Evolutionary conservation across 2,329 filamentous ascomycete genomes (phyloP).

Genomic region (Xylaria sp.): DNA sequence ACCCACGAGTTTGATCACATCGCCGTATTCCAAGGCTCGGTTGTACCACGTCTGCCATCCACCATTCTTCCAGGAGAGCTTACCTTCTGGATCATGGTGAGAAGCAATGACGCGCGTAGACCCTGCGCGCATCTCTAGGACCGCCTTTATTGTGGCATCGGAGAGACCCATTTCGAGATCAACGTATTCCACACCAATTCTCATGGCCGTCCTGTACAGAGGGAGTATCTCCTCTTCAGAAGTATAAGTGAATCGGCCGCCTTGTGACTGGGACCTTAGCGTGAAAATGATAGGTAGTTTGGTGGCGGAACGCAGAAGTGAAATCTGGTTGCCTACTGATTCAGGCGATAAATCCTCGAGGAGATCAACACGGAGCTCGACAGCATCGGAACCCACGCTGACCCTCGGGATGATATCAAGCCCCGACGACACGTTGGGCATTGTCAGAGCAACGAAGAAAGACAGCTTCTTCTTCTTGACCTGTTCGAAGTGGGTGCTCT

Average conservation of each 20-base stretch:
- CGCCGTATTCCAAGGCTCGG: slow-evolving; percentile 85
- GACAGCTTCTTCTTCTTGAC: slow-evolving; percentile 75
- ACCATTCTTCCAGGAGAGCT: slow-evolving; percentile 89
- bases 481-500: slow-evolving; percentile 63
- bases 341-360: slow-evolving; percentile 80
- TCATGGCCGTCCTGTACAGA: slow-evolving; percentile 81
- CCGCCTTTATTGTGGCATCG: slow-evolving; percentile 74
- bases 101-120: slow-evolving; percentile 90
- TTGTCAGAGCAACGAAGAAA: slow-evolving; percentile 92
- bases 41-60: slow-evolving; percentile 94
- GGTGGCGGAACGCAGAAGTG: slow-evolving; percentile 77
- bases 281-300: slow-evolving; percentile 91
- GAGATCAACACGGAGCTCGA: slow-evolving; percentile 93
- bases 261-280: slow-evolving; percentile 84
- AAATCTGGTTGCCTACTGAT: slow-evolving; percentile 83
- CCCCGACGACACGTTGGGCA: slow-evolving; percentile 75
- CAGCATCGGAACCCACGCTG: slow-evolving; percentile 87
- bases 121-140: slow-evolving; percentile 73
- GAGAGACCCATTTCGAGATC: slow-evolving; percentile 92
- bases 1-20: slow-evolving; percentile 94
- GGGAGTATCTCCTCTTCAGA: slow-evolving; percentile 75
- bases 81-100: slow-evolving; percentile 85
- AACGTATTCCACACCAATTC: slow-evolving; percentile 89
- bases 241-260: slow-evolving; percentile 85
- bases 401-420: slow-evolving; percentile 74